Evolutionary conservation across 139 green algal genomes (phyloP), one percentile per base, ranked within the genome.

Genomic region (Bryopsis sp.): DNA sequence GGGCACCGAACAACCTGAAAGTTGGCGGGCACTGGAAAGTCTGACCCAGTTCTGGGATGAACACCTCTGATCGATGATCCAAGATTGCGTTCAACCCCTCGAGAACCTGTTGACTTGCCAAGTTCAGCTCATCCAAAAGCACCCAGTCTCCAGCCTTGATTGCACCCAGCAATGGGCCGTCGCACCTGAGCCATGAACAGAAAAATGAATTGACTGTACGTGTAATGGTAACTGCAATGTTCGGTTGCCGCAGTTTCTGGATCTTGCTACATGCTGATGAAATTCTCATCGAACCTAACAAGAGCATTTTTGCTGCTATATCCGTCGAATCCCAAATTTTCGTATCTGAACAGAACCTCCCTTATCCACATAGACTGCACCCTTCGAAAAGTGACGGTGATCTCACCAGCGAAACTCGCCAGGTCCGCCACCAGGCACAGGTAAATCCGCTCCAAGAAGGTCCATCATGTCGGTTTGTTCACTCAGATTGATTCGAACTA

Each of bases 391-490:
- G n/a, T n/a, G n/a, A n/a, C n/a, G n/a, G n/a, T n/a, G n/a, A n/a
- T n/a, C 75, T 43, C 39, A 85, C 90, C 94, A 99, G 6, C 79
- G 71, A 77, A 99, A 99, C 62, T 94, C 78, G 1, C 91, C 94
- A 7, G 85, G 78, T 24, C 72, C 74, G 33, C 91, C 95, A 2
- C 86, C 85, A 24, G 86, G 76, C 3, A 88, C 79, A 0, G 94
- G 95, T 67, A 99, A 82, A 70, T 99, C 95, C 0, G 93, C 88
- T 0, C 95, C 95, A 64, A 99, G 84, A 48, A 99, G 80, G 62
- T 99, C 95, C 86, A 97, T 97, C 89, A 99, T 99, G 80, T 99
- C 95, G 0, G 93, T 99, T 76, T 99, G 90, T 77, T 96, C 89
- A 35, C 75, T 88, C 48, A 98, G 79, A 79, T 99, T 99, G 78